Evolutionary conservation across 768 basidiomycete genomes (phyloP).

Genomic region (Kwoniella shandongensis): DNA sequence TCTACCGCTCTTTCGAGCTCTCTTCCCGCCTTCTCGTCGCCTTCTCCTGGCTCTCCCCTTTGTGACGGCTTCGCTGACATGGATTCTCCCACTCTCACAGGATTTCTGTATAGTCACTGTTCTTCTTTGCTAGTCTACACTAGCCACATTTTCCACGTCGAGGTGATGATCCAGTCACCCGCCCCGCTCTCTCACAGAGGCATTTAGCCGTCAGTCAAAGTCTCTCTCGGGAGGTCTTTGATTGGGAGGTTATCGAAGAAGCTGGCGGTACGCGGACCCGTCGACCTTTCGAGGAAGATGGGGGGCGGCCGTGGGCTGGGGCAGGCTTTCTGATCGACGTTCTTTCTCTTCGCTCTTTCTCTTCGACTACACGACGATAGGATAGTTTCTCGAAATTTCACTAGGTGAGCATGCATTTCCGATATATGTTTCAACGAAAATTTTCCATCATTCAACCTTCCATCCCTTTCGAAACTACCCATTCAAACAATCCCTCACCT

Average conservation of each 20-base stretch:
- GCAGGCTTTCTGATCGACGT: slow-evolving; percentile 52
- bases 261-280: slow-evolving; percentile 39
- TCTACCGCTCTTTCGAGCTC: slow-evolving; percentile 11
- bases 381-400: slow-evolving; percentile 16
- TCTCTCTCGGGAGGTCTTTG: background rate
- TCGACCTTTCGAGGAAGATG: slow-evolving; percentile 23
- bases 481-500: background rate
- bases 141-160: slow-evolving; percentile 52
- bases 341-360: slow-evolving; percentile 16
- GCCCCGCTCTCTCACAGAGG: slow-evolving; percentile 51
- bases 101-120: slow-evolving; percentile 53
- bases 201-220: slow-evolving; percentile 19
- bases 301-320: slow-evolving; percentile 37
- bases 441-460: slow-evolving; percentile 9
- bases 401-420: slow-evolving; percentile 48
- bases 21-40: slow-evolving; percentile 7
- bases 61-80: slow-evolving; percentile 9
- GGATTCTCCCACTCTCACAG: slow-evolving; percentile 14
- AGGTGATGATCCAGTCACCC: slow-evolving; percentile 51
- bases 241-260: slow-evolving; percentile 43
- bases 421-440: slow-evolving; percentile 5
- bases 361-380: background rate
- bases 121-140: slow-evolving; percentile 51
- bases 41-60: background rate
- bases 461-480: background rate